These are phyloP conservation scores for Aurantiochytrium sp. DNA, from an alignment of 108 stramenopile genomes.

Conservation along the genomic window DNA sequence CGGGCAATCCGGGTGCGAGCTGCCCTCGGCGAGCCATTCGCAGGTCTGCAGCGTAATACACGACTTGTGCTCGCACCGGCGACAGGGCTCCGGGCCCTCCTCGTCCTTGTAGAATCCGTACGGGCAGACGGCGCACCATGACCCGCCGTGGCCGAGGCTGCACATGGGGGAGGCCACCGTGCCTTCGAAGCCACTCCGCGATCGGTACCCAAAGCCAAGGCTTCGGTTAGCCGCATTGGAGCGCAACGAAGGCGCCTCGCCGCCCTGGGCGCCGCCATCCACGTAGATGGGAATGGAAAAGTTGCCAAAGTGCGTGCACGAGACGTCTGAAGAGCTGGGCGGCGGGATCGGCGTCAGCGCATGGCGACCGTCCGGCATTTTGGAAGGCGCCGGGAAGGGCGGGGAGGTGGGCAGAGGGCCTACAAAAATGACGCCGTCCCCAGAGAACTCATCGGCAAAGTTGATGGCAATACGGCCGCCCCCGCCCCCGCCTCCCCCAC, in stretches of 20 bases:
- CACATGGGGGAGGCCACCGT: neutral
- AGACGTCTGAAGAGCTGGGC: neutral
- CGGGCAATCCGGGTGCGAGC: neutral
- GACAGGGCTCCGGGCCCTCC: neutral
- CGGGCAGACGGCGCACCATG: neutral
- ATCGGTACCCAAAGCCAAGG: neutral
- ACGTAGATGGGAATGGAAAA: neutral
- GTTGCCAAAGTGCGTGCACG: conserved; percentile 26
- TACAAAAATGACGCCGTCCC: neutral
- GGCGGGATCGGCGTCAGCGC: too few species aligned
- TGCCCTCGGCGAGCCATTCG: neutral
- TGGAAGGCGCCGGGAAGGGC: too few species aligned
- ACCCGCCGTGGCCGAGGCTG: neutral
- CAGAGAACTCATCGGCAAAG: conserved; percentile 17
- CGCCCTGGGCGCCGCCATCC: neutral
- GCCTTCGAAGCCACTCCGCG: neutral
- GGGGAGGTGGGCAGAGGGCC: too few species aligned
- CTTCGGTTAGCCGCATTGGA: too few species aligned
- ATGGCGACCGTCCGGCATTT: too few species aligned
- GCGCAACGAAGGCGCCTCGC: neutral
- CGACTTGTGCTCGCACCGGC: neutral
- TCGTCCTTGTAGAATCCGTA: neutral
- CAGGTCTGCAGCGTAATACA: neutral
- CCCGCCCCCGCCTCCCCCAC: conserved; percentile 14
- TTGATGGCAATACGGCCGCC: neutral